These are phyloP conservation scores for Candida dajiaensis DNA, from an alignment of 805 yeast genomes.

Conservation along the genomic window DNA sequence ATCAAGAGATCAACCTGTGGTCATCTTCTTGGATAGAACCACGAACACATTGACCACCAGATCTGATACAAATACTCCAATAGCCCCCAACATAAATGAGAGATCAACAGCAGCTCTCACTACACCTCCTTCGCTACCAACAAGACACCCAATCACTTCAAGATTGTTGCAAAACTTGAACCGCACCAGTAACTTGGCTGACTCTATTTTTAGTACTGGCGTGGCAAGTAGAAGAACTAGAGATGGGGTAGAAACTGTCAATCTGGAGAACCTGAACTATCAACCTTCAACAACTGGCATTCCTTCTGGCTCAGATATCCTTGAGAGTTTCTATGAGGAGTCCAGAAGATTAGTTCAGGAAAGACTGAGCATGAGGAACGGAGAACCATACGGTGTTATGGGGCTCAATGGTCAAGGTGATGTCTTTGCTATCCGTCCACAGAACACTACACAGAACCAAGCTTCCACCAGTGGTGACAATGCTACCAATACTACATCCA, in stretches of 20 bases:
- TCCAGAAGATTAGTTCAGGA: not conserved
- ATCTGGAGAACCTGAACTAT: conserved; percentile 1
- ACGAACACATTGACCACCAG: conserved; percentile 17
- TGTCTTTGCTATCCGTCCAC: not conserved
- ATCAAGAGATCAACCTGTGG: conserved; percentile 13
- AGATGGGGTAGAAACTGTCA: conserved; percentile 19
- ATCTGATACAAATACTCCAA: not conserved
- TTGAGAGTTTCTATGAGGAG: not conserved
- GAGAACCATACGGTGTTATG: not conserved
- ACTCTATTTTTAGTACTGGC: conserved; percentile 15
- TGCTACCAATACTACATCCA: too few relatives aligned
- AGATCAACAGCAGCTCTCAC: not conserved
- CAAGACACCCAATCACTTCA: conserved; percentile 9
- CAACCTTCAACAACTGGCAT: not conserved
- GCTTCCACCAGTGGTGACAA: not conserved
- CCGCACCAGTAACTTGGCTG: conserved; percentile 2
- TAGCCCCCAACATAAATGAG: conserved; percentile 1
- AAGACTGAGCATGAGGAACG: not conserved
- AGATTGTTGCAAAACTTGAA: conserved; percentile 8
- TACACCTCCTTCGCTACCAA: not conserved
- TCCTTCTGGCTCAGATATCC: not conserved
- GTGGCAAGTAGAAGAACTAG: conserved; percentile 20
- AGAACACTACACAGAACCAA: not conserved
- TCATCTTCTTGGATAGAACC: conserved; percentile 13
- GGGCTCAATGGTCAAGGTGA: not conserved